These are phyloP conservation scores for Symbiodinium natans DNA, from an alignment of 73 alveolate species.

Conservation along the genomic window DNA sequence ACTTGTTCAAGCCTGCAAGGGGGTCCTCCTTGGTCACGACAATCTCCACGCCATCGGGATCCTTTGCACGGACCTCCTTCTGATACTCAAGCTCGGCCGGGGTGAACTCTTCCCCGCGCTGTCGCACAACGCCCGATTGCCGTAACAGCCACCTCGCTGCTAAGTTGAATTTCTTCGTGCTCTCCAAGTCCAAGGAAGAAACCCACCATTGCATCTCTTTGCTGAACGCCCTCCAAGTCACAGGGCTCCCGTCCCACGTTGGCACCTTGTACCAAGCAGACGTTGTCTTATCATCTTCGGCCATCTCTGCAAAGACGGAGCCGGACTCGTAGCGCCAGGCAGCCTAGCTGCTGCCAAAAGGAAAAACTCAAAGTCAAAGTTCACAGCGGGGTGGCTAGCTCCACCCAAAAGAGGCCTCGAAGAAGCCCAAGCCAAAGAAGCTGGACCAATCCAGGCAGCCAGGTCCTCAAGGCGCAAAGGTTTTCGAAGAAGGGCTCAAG, in stretches of 20 bases:
- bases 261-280: background rate
- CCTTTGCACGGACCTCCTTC: background rate
- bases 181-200: background rate
- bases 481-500: background rate
- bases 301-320: background rate
- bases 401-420: background rate
- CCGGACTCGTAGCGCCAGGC: background rate
- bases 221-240: background rate
- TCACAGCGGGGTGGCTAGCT: background rate
- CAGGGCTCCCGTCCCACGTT: background rate
- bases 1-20: background rate
- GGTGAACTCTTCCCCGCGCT: background rate
- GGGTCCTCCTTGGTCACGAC: background rate
- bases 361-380: background rate
- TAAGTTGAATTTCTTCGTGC: background rate
- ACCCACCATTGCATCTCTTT: background rate
- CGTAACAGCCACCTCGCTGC: background rate
- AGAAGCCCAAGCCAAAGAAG: too few species aligned
- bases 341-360: background rate
- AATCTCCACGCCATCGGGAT: background rate
- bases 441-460: too few species aligned
- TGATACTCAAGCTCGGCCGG: background rate
- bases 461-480: background rate
- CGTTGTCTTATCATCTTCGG: background rate
- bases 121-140: background rate